Percentiles rank a stretch among this genome's conserved stretches.
These are phyloP conservation scores for Vararia minispora DNA, from an alignment of 768 basidiomycete genomes.

Conservation along the genomic window DNA sequence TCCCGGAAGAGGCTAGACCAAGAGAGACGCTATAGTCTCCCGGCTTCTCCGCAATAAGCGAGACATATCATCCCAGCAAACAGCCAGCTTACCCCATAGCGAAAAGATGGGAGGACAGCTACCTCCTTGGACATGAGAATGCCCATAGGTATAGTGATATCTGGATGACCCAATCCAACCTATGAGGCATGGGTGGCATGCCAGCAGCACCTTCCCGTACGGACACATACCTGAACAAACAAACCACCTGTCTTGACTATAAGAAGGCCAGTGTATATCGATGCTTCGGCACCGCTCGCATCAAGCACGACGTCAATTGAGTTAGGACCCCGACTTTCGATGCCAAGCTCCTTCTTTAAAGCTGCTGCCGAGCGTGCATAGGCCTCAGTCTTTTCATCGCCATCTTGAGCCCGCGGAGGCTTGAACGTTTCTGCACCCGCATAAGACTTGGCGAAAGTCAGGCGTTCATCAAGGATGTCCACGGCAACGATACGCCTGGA, in stretches of 20 bases:
- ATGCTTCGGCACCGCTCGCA: conserved; percentile 87
- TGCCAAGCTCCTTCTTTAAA: conserved; percentile 53
- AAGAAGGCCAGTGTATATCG: conserved; percentile 77
- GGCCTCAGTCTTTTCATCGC: conserved; percentile 60
- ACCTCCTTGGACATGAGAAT: conserved; percentile 69
- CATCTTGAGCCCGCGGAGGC: conserved; percentile 47
- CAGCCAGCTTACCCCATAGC: conserved; percentile 71
- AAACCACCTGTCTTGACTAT: conserved; percentile 69
- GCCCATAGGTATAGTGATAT: conserved; percentile 65
- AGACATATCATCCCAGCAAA: too few species aligned
- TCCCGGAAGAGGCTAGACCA: conserved; percentile 69
- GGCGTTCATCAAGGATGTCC: conserved; percentile 63
- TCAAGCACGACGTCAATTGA: conserved; percentile 84
- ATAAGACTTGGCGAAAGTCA: conserved; percentile 80
- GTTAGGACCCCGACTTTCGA: conserved; percentile 58
- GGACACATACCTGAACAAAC: conserved; percentile 43
- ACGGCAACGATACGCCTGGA: conserved; percentile 78
- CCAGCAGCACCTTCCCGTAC: too few species aligned
- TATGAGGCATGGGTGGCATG: too few species aligned
- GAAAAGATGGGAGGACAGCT: conserved; percentile 82
- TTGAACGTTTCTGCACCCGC: conserved; percentile 70
- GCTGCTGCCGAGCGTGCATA: conserved; percentile 58
- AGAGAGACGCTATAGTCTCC: conserved; percentile 84
- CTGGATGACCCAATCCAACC: conserved; percentile 81
- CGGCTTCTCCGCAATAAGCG: conserved; percentile 33